A percentile compares a stretch with the other conserved stretches of the same genome.
Evolutionary conservation across 2,329 filamentous ascomycete species (phyloP).

Genomic region (Alternaria conjuncta): DNA sequence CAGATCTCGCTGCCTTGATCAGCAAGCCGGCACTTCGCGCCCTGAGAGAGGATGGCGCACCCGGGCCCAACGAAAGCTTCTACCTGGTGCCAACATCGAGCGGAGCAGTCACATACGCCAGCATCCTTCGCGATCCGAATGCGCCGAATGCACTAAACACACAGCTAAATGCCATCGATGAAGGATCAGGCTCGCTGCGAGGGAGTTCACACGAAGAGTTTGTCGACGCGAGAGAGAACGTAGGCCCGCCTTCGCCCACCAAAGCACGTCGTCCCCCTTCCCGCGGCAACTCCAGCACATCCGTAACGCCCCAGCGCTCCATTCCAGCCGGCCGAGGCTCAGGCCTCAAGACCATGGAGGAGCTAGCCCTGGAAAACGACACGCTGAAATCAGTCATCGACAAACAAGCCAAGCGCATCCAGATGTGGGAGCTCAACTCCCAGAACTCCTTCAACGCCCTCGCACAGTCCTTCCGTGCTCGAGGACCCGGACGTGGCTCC

Average conservation of each 20-base stretch:
- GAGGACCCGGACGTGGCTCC: slow-evolving; percentile 22
- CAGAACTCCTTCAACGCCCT: slow-evolving; percentile 87
- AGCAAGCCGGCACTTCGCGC: slow-evolving; percentile 84
- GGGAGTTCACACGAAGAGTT: slow-evolving; percentile 71
- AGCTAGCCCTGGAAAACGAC: slow-evolving; percentile 86
- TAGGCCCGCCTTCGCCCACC: slow-evolving; percentile 54
- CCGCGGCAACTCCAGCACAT: slow-evolving; percentile 18
- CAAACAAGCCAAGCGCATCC: slow-evolving; percentile 83
- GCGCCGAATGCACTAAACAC: slow-evolving; percentile 55
- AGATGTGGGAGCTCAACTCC: slow-evolving; percentile 90
- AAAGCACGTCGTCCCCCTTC: slow-evolving; percentile 47
- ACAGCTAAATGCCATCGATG: slow-evolving; percentile 43
- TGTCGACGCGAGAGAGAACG: slow-evolving; percentile 81
- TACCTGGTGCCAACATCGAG: slow-evolving; percentile 94
- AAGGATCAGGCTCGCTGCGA: slow-evolving; percentile 46
- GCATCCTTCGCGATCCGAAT: slow-evolving; percentile 66
- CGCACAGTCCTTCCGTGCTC: slow-evolving; percentile 72
- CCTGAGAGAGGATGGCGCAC: slow-evolving; percentile 67
- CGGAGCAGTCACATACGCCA: slow-evolving; percentile 90
- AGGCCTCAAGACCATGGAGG: slow-evolving; percentile 76
- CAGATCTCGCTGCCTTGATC: slow-evolving; percentile 83
- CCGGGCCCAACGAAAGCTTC: slow-evolving; percentile 64
- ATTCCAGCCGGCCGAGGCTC: slow-evolving; percentile 44
- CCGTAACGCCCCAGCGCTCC: slow-evolving; percentile 35
- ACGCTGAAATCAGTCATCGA: slow-evolving; percentile 85